These are phyloP conservation scores for Phialophora tarda DNA, from an alignment of 2,329 filamentous ascomycete genomes.

Conservation along the genomic window DNA sequence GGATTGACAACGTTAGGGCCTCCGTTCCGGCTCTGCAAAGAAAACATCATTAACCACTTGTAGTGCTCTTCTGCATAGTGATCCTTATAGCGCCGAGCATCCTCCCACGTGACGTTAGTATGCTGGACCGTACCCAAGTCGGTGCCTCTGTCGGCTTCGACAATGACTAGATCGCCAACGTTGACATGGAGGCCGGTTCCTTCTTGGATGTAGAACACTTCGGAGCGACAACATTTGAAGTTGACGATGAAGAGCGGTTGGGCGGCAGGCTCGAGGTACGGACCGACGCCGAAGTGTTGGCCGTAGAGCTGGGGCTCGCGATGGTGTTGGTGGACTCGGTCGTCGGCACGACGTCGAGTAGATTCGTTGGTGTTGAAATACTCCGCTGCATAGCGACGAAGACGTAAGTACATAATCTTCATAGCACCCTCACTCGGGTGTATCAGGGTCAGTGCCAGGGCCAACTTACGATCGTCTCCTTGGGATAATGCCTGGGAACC, in stretches of 20 bases:
- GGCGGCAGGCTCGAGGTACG: slow-evolving; percentile 54
- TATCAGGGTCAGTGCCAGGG: slow-evolving; percentile 36
- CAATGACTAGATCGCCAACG: slow-evolving; percentile 91
- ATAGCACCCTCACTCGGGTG: slow-evolving; percentile 42
- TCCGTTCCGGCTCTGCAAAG: slow-evolving; percentile 67
- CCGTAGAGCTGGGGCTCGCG: slow-evolving; percentile 32
- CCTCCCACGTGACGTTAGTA: slow-evolving; percentile 84
- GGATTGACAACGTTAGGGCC: slow-evolving; percentile 49
- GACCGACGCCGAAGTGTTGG: slow-evolving; percentile 36
- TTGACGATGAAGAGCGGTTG: slow-evolving; percentile 85
- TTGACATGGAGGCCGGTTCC: slow-evolving; percentile 91
- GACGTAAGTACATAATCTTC: slow-evolving; percentile 49
- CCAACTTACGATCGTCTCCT: slow-evolving; percentile 52
- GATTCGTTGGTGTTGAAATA: slow-evolving; percentile 49
- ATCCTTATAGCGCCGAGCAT: slow-evolving; percentile 86
- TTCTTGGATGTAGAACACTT: slow-evolving; percentile 96
- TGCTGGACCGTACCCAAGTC: slow-evolving; percentile 92
- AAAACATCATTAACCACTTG: slow-evolving; percentile 99
- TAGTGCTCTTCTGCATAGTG: slow-evolving; percentile 95
- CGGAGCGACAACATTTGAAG: slow-evolving; percentile 94
- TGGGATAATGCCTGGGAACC: slow-evolving; percentile 46
- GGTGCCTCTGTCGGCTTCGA: slow-evolving; percentile 94
- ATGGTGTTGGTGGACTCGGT: slow-evolving; percentile 46
- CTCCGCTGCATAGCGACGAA: slow-evolving; percentile 49
- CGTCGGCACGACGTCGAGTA: slow-evolving; percentile 46